Conservation (phyloP, 345 rosid genomes). For the Theobroma cacao region DNA sequence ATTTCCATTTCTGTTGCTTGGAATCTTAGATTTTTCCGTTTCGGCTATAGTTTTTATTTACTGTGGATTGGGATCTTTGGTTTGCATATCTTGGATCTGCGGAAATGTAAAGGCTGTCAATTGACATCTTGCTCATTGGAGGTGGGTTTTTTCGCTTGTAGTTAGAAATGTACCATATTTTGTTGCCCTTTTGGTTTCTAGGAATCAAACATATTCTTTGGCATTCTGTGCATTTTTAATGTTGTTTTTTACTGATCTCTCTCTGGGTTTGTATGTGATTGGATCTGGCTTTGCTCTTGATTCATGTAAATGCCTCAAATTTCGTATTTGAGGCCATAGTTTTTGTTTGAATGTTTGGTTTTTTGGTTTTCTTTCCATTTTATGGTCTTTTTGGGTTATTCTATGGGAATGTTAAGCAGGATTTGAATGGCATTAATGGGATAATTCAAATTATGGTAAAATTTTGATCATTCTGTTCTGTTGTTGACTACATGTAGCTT, state of each 20-base stretch:
- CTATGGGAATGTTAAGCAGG: background rate
- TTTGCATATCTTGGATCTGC: slow-evolving; percentile 19
- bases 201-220: background rate
- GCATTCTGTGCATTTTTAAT: background rate
- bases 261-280: background rate
- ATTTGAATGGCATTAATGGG: background rate
- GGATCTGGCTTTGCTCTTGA: slow-evolving; percentile 14
- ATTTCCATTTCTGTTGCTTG: slow-evolving; percentile 3
- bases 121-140: slow-evolving; percentile 1
- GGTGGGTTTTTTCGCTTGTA: background rate
- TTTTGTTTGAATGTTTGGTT: background rate
- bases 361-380: background rate
- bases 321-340: background rate
- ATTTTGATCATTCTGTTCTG: background rate
- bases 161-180: slow-evolving; percentile 8
- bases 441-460: background rate
- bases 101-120: slow-evolving; percentile 6
- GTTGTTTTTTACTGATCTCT: background rate
- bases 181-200: background rate
- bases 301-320: background rate
- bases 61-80: slow-evolving; percentile 8
- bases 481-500: slow-evolving; percentile 32
- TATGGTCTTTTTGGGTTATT: background rate
- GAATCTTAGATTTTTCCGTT: slow-evolving; percentile 7
- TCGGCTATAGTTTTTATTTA: background rate